These are phyloP conservation scores for Asclepias syriaca DNA, from an alignment of 257 asterid genomes.

Conservation along the genomic window DNA sequence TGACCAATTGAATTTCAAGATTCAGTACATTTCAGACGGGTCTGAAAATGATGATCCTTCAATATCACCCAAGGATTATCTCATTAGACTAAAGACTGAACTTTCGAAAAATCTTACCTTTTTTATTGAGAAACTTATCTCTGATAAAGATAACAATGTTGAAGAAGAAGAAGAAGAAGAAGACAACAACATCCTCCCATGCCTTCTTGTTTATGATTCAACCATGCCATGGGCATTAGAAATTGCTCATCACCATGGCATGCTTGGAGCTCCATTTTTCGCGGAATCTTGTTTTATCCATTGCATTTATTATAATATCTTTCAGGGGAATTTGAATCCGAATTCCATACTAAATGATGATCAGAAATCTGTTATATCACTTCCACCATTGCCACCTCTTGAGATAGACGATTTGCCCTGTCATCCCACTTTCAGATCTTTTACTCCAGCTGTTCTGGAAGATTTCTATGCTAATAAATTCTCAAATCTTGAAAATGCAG, in stretches of 20 bases:
- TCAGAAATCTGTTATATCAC: slow-evolving; percentile 11
- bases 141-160: background rate
- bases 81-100: background rate
- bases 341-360: slow-evolving; percentile 10
- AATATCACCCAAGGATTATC: background rate
- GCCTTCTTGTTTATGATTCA: slow-evolving; percentile 29
- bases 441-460: slow-evolving; percentile 13
- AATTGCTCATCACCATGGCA: slow-evolving; percentile 24
- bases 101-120: background rate
- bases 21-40: background rate
- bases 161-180: no score
- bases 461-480: slow-evolving; percentile 21
- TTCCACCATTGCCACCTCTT: slow-evolving; percentile 39
- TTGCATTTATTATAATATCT: slow-evolving; percentile 29
- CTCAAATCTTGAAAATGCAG: slow-evolving; percentile 28
- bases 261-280: slow-evolving; percentile 33
- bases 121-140: background rate
- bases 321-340: slow-evolving; percentile 22
- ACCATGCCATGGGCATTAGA: slow-evolving; percentile 31
- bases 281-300: slow-evolving; percentile 32
- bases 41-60: background rate
- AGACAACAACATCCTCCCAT: background rate
- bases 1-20: background rate
- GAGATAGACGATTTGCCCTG: slow-evolving; percentile 36
- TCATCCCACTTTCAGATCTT: slow-evolving; percentile 11